Conservation (phyloP, 345 rosid genomes). For the Luvunga scandens region DNA sequence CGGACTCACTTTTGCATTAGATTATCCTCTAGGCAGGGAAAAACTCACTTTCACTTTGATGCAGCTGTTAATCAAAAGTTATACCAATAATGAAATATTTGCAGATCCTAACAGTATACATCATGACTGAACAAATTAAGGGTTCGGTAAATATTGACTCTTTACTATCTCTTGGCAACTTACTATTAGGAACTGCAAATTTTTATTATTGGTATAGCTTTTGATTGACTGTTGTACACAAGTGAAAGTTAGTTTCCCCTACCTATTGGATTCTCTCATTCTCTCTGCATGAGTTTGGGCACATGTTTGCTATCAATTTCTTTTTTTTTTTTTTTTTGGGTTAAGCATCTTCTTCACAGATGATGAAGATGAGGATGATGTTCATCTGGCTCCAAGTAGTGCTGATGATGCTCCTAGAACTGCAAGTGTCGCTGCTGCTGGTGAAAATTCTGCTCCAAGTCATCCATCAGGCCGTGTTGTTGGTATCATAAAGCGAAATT, state of each 20-base stretch:
- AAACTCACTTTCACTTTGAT: neutral
- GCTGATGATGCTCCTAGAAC: conserved; percentile 96
- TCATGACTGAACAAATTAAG: neutral
- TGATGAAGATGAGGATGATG: conserved; percentile 75
- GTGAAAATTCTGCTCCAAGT: conserved; percentile 34
- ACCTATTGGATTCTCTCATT: neutral
- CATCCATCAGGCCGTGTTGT: conserved; percentile 86
- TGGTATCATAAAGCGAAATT: conserved; percentile 91
- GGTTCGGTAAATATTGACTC: neutral
- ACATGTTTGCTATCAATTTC: neutral
- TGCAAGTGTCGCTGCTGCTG: conserved; percentile 31
- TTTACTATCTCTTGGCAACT: neutral
- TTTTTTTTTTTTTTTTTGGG: neutral
- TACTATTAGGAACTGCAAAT: neutral
- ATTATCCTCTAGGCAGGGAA: neutral
- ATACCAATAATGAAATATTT: neutral
- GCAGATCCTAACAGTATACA: neutral
- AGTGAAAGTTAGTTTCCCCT: neutral
- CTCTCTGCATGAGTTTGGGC: neutral
- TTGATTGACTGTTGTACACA: neutral
- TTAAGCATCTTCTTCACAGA: conserved; percentile 35
- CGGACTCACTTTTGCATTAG: neutral
- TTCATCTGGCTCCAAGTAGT: conserved; percentile 83
- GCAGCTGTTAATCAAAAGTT: neutral
- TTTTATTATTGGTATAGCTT: neutral